A percentile compares a stretch with the other conserved stretches of the same genome.
Conservation (phyloP, 2,329 filamentous ascomycete species). For the Chaetothyriales sp. region DNA sequence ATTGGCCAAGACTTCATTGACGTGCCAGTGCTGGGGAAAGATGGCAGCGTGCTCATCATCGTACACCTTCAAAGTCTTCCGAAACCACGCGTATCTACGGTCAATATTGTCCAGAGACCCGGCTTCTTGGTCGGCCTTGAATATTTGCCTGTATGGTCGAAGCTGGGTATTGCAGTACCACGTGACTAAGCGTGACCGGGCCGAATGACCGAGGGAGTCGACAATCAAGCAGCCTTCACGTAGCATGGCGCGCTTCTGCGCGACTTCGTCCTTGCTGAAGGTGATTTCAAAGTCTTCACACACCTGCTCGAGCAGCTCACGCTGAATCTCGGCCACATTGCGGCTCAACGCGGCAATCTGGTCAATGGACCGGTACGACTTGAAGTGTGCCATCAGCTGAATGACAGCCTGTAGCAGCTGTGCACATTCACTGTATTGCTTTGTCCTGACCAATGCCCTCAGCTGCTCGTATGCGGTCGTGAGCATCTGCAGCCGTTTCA, state of each 20-base stretch:
- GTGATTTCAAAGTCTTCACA: constrained; percentile 97
- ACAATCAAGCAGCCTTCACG: constrained; percentile 84
- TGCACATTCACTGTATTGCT: constrained; percentile 90
- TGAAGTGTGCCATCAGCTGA: constrained; percentile 97
- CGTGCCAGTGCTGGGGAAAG: constrained; percentile 78
- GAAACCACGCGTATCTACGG: constrained; percentile 89
- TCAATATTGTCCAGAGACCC: constrained; percentile 95
- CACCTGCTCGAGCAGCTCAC: constrained; percentile 89
- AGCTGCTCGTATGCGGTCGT: constrained; percentile 98
- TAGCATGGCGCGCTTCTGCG: constrained; percentile 54
- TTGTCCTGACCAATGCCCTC: constrained; percentile 62
- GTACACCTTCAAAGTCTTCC: constrained; percentile 85
- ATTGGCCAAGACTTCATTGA: constrained; percentile 78
- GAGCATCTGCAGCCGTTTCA: constrained; percentile 95
- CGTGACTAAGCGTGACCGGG: constrained; percentile 65
- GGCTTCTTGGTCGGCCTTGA: constrained; percentile 90
- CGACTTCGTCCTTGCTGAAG: constrained; percentile 78
- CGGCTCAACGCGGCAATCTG: constrained; percentile 89
- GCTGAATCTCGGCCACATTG: constrained; percentile 84
- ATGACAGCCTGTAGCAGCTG: constrained; percentile 87
- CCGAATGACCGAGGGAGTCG: constrained; percentile 83
- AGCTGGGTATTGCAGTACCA: constrained; percentile 99
- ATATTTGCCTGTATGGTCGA: constrained; percentile 88
- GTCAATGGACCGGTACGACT: constrained; percentile 92
- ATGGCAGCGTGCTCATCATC: constrained; percentile 83